A percentile compares a stretch with the other conserved stretches of the same genome.
Evolutionary conservation across 495 filamentous ascomycete species (phyloP).

Genomic region (Parmelia sp.): DNA sequence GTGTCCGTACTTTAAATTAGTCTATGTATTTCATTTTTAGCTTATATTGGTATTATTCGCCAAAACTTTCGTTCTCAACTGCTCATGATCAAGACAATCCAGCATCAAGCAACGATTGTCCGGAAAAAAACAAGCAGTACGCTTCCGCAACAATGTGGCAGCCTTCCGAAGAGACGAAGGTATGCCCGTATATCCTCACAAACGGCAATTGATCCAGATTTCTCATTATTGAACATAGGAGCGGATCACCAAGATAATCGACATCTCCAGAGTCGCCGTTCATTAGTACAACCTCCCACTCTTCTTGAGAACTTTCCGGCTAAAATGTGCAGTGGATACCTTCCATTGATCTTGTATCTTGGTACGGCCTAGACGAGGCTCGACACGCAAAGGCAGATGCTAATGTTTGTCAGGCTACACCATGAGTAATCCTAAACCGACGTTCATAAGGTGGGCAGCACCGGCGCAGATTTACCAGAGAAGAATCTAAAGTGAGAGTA

Average conservation of each 20-base stretch:
- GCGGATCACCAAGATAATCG: conserved; percentile 91
- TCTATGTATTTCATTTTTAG: conserved; percentile 3
- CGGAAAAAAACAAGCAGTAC: not conserved
- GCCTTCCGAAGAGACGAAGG: conserved; percentile 96
- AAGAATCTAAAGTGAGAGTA: conserved; percentile 31
- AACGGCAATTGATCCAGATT: not conserved
- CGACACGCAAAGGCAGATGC: conserved; percentile 1
- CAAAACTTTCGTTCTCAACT: not conserved
- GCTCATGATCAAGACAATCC: not conserved
- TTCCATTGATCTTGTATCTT: conserved; percentile 94
- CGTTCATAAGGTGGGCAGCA: conserved; percentile 73
- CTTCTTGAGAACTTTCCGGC: not conserved
- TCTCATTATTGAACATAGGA: conserved; percentile 50
- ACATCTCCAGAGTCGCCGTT: conserved; percentile 88
- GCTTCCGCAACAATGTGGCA: conserved; percentile 54
- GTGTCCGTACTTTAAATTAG: not conserved
- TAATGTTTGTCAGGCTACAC: conserved; percentile 64
- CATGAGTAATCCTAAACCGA: conserved; percentile 81
- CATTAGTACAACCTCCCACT: conserved; percentile 66
- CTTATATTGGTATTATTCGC: not conserved
- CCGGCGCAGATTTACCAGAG: not conserved
- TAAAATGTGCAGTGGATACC: conserved; percentile 66
- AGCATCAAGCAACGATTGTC: not conserved
- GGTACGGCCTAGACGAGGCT: conserved; percentile 50
- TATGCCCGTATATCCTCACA: conserved; percentile 31